Evolutionary conservation across 441 rosid species (phyloP).

Genomic region (Euphorbia schlechtendalii): DNA sequence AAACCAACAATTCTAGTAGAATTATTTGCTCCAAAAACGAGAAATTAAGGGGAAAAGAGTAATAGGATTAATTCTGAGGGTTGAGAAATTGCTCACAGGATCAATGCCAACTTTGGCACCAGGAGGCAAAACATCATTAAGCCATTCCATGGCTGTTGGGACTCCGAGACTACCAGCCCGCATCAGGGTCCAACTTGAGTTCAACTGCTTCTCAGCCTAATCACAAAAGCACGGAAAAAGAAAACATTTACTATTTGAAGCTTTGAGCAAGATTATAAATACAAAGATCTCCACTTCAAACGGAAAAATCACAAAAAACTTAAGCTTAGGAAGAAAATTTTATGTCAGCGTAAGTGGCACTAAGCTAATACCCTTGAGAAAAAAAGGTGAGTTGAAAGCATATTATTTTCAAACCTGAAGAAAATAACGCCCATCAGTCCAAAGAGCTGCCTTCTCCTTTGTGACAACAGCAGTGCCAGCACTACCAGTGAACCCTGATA

Average conservation of each 20-base stretch:
- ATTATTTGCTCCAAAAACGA: not conserved
- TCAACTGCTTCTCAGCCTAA: conserved; percentile 89
- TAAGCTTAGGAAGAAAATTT: not conserved
- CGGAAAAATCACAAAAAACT: not conserved
- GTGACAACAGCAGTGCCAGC: conserved; percentile 92
- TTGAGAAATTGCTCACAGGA: conserved; percentile 65
- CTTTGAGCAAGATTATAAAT: not conserved
- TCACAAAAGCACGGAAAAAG: conserved; percentile 18
- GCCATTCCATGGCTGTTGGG: conserved; percentile 79
- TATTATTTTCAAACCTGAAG: conserved; percentile 59
- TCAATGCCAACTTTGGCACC: conserved; percentile 92
- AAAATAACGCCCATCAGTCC: conserved; percentile 99
- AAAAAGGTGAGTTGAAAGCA: not conserved
- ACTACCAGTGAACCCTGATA: conserved; percentile 93
- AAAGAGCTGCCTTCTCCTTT: conserved; percentile 84
- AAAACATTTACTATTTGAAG: conserved; percentile 5
- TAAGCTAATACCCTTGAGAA: not conserved
- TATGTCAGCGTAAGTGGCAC: not conserved
- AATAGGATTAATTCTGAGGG: conserved; percentile 17
- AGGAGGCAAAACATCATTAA: conserved; percentile 72
- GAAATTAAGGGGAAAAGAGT: not conserved
- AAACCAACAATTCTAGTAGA: not conserved
- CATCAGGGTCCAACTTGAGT: conserved; percentile 85
- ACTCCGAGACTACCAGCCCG: conserved; percentile 87
- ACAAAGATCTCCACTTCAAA: not conserved